Base-by-base conservation (phyloP, 2,329 filamentous ascomycete genomes). In the Pseudodiploospora longispora region DNA sequence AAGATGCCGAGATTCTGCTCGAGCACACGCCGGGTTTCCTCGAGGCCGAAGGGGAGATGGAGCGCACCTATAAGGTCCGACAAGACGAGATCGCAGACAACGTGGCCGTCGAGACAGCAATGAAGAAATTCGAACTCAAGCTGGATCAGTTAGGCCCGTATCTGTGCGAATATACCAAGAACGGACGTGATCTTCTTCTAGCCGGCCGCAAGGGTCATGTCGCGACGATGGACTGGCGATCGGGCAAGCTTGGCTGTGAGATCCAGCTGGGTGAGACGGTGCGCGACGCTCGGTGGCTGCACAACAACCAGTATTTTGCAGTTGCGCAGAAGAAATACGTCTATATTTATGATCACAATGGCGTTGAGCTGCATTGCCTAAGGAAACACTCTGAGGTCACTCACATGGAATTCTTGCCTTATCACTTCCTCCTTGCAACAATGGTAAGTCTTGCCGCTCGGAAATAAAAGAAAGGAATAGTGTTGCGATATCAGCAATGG, bases 281-380 rank as follows among this genome's bases (percentile, higher is more conserved):
- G 9, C 76, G 91, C 42, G 91, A 96, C 66, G 84, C 85, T 28
- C 84, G 83, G 59, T 98, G 89, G 86, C 74, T 97, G 56, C 89
- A 96, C 68, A 95, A 95, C 62, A 90, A 93, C 63, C 88, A 95
- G 55, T 85, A 81, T 66, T 96, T 97, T 66, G 91, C 91, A 1
- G 88, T 95, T 9, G 89, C 93, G 37, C 91, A 98, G 67, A 96
- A 95, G 73, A 93, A 91, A 67, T 85, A 93, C 55, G 87, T 93
- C 51, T 98, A 95, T 69, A 96, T 98, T 52, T 98, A 98, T 70
- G 93, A 96, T 58, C 75, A 81, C 46, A 79, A 87, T 45, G 93
- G 93, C 41, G 86, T 96, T 19, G 93, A 98, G 68, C 69, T 98
- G 43, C 93, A 98, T 63, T 90, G 87, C 60, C 68, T 98, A 59